Evolutionary conservation across 331 rosid genomes (phyloP).

Genomic region (Phaseolus coccineus): DNA sequence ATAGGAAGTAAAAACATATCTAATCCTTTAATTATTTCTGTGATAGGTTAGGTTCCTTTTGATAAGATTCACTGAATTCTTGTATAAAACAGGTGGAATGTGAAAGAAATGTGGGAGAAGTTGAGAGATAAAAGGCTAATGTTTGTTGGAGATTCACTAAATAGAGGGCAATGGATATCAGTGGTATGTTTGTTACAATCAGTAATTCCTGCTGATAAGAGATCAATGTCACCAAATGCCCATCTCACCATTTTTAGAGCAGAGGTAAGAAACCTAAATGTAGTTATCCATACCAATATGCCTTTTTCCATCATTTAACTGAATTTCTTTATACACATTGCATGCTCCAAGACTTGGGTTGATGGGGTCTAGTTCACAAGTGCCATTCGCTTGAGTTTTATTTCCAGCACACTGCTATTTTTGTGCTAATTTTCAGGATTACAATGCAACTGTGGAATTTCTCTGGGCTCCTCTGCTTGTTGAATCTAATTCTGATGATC

Average conservation of each 20-base stretch:
- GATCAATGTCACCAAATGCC: constrained; percentile 92
- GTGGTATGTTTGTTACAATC: constrained; percentile 94
- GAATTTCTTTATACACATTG: not conserved
- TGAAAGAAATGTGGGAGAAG: constrained; percentile 90
- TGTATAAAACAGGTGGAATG: constrained; percentile 67
- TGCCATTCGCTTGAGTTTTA: constrained; percentile 11
- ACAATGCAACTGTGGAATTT: constrained; percentile 95
- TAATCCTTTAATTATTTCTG: not conserved
- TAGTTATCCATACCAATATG: constrained; percentile 1
- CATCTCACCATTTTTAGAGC: constrained; percentile 89
- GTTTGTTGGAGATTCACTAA: constrained; percentile 98
- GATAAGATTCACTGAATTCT: constrained; percentile 37
- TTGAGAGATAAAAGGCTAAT: constrained; percentile 87
- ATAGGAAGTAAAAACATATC: not conserved
- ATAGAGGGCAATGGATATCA: constrained; percentile 97
- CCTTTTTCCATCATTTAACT: not conserved
- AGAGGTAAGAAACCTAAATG: constrained; percentile 59
- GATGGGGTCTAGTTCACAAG: constrained; percentile 14
- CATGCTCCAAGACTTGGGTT: constrained; percentile 18
- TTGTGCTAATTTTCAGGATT: constrained; percentile 68
- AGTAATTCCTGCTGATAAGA: constrained; percentile 79
- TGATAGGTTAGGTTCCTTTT: constrained; percentile 8
- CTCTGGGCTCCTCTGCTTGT: constrained; percentile 99
- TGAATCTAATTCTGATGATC: constrained; percentile 98
- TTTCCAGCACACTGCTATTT: not conserved